Percentiles rank a stretch among this genome's conserved stretches.
These are phyloP conservation scores for Lactarius psammicola DNA, from an alignment of 768 basidiomycete species.

Conservation along the genomic window DNA sequence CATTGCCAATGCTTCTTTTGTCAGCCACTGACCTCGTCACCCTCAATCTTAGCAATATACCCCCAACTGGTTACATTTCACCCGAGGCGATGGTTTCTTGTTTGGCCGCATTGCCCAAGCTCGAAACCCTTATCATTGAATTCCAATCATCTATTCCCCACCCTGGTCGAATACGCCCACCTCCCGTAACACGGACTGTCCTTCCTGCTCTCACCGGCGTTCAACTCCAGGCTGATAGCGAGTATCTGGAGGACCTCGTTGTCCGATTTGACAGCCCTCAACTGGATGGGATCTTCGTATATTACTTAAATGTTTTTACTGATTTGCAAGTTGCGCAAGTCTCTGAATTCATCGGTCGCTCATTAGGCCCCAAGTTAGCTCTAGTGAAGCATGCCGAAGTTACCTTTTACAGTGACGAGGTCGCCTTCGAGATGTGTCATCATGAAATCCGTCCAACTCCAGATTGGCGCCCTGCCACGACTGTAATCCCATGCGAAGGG, in stretches of 20 bases:
- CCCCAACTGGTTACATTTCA: not conserved
- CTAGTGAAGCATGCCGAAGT: not conserved
- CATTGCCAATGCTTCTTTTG: not conserved
- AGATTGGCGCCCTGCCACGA: too few species aligned
- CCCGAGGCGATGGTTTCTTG: not conserved
- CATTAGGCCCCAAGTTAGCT: not conserved
- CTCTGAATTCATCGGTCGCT: not conserved
- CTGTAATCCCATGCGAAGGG: not conserved
- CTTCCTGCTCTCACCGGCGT: not conserved
- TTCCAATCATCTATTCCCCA: not conserved
- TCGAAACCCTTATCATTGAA: not conserved
- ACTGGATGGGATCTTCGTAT: not conserved
- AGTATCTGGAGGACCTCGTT: not conserved
- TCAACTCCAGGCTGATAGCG: not conserved
- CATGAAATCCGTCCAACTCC: too few species aligned
- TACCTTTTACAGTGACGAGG: too few species aligned
- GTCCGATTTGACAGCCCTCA: not conserved
- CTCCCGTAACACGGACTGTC: not conserved
- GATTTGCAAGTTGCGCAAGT: not conserved
- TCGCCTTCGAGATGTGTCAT: too few species aligned
- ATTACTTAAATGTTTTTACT: not conserved
- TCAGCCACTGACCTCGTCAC: not conserved
- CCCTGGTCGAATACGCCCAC: not conserved
- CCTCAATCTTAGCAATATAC: not conserved
- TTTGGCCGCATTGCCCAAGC: not conserved